Percentiles rank a stretch among this genome's conserved stretches.
Conservation (phyloP, 192 early-diverging fungal genomes). For the Rhizophagus sp. region DNA sequence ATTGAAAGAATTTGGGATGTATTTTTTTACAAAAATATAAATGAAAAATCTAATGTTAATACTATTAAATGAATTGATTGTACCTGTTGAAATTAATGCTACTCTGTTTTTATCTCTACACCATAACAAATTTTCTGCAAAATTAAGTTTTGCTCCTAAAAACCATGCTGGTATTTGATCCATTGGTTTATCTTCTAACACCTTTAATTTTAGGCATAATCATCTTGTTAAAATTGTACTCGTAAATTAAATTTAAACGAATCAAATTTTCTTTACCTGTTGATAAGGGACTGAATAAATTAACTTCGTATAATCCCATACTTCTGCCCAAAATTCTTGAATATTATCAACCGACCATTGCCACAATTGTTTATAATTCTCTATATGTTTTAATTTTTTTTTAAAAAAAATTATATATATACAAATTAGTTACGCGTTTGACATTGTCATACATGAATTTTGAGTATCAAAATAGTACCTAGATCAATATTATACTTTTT, state of each 20-base stretch:
- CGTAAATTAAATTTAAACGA: too few species aligned
- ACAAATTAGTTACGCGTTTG: too few species aligned
- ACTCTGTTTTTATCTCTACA: conserved; percentile 47
- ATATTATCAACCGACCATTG: conserved; percentile 80
- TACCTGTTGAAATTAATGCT: conserved; percentile 59
- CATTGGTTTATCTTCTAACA: conserved; percentile 77
- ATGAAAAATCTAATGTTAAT: too few species aligned
- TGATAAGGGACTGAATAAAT: conserved; percentile 42
- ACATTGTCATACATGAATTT: too few species aligned
- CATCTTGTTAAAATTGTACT: background rate
- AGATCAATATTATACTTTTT: conserved; percentile 60
- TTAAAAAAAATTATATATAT: too few species aligned
- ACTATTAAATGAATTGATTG: background rate
- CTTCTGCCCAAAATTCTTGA: conserved; percentile 82
- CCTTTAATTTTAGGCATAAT: background rate
- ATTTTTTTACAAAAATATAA: too few species aligned
- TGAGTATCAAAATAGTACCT: conserved; percentile 33
- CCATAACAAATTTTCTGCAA: conserved; percentile 86
- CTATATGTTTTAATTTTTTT: conserved; percentile 27
- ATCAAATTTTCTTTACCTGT: conserved; percentile 11
- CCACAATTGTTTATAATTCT: conserved; percentile 75
- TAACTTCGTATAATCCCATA: conserved; percentile 79
- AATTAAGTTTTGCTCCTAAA: conserved; percentile 79
- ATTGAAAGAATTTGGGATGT: too few species aligned
- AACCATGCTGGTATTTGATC: conserved; percentile 92